Percentiles rank a stretch among this genome's conserved stretches.
These are phyloP conservation scores for Sugiyamaella marilandica DNA, from an alignment of 805 yeast genomes.

Conservation along the genomic window DNA sequence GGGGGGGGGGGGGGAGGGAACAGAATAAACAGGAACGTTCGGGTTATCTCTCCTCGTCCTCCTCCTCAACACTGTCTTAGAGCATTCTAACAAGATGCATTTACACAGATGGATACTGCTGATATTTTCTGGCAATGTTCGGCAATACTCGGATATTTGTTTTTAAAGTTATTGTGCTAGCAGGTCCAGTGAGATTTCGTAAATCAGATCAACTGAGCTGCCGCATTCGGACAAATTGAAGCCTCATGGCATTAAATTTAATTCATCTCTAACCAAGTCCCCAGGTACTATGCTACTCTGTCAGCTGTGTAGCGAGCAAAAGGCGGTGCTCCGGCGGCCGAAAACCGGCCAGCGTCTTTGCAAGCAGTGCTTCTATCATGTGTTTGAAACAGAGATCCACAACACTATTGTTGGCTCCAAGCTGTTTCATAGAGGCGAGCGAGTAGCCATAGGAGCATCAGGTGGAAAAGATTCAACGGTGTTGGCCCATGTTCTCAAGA, in stretches of 20 bases:
- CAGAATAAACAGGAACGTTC: too few species aligned
- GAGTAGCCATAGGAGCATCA: slow-evolving; percentile 94
- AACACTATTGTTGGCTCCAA: slow-evolving; percentile 69
- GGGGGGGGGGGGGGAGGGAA: too few species aligned
- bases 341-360: slow-evolving; percentile 87
- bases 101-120: too few species aligned
- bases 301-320: slow-evolving; percentile 75
- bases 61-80: too few species aligned
- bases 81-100: too few species aligned
- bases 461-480: slow-evolving; percentile 99
- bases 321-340: slow-evolving; percentile 87
- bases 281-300: slow-evolving; percentile 42
- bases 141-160: too few species aligned
- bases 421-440: slow-evolving; percentile 75
- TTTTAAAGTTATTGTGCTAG: too few species aligned
- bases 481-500: slow-evolving; percentile 78
- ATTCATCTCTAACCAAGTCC: neutral
- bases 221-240: neutral
- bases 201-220: neutral
- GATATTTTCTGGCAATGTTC: too few species aligned
- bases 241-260: neutral
- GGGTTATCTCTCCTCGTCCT: too few species aligned
- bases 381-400: slow-evolving; percentile 94
- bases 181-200: too few species aligned
- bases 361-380: slow-evolving; percentile 81